Base-by-base conservation (phyloP, 2,329 filamentous ascomycete species). In the Colletotrichum endophyticum region DNA sequence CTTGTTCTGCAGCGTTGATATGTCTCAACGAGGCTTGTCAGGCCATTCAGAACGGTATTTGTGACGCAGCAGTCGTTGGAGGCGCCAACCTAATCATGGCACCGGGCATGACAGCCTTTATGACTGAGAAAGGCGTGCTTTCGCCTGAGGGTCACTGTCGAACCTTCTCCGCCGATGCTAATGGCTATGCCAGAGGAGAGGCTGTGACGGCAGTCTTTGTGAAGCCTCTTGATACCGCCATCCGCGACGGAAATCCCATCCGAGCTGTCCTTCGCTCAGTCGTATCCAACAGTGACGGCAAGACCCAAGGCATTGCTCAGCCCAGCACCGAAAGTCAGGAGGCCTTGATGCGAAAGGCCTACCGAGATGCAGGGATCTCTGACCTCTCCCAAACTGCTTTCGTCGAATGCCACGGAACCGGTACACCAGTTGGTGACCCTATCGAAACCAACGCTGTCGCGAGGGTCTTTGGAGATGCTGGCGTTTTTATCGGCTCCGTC, bases 401-500 rank as follows among this genome's bases (percentile, higher is more conserved):
- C 16, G 63, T 66, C n/a, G 63, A 66, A 32, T 82, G 80, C 12
- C 86, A 87, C 61, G 85, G 84, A 5, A 86, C 86, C 1, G 85
- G 85, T 4, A 87, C 86, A 8, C 57, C 63, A 8, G 80, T 80
- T 3, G 91, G 91, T 4, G 90, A 92, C 75, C 89, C 90, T 0
- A 75, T 81, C 1, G 86, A 88, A 70, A 79, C 82, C 1, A 63
- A 64, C 0, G 86, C 84, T 1, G 81, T 87, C 11, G 76, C 77
- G 0, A 73, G 68, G 5, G 79, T 82, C 4, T 85, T 84, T 72
- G 81, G 80, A 0, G 66, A 78, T 3, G 28, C 76, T 2, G 80
- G 79, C 1, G 69, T 80, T 2, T 78, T 78, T 57, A 81, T 83
- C 25, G 82, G 82, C 19, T 9, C 82, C 82, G 6, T 76, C 49